Evolutionary conservation across 108 stramenopile genomes (phyloP), one percentile per base, ranked within the genome.

Genomic region (Fistulifera pelliculosa): DNA sequence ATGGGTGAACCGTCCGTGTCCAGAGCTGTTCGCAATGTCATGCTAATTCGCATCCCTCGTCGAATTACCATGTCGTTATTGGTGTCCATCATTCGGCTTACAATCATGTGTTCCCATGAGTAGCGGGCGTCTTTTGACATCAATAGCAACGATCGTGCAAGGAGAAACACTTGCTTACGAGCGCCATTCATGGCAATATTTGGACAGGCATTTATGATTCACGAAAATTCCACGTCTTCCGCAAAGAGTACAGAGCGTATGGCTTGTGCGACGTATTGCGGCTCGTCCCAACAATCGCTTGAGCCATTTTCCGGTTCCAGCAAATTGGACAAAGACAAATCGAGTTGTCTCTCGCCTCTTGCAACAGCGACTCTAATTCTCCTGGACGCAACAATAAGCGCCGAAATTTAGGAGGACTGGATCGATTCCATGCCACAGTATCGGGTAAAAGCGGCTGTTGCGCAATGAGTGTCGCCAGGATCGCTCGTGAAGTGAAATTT

Each of bases 21-120:
- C 52, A 94, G 38, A 23, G 85, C 92, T 8, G 83, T 90, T 53
- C 92, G 56, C 39, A 90, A 48, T 12, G 92, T 94, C 52, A 94
- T 55, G 56, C 92, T 94, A 0, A 94, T 73, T 35, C 92, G 76
- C 43, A 71, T 19, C 14, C n/a, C 58, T 54, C 92, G 73, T 11
- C 78, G 74, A 8, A 86, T 18, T 10, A 90, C 78, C n/a, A 45
- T 60, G 31, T 83, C 85, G 42, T 86, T 56, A 19, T 81, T 73
- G 10, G 76, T 78, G 74, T 94, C 92, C 19, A 88, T 90, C 65
- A 59, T 72, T 54, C 92, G 58, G 27, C 72, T 85, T n/a, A 86
- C 86, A 70, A 94, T 94, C 61, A 69, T 65, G 64, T 94, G 92
- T 44, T 87, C 83, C 88, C 88, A 94, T 52, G 77, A 69, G 57